A percentile compares a stretch with the other conserved stretches of the same genome.
These are phyloP conservation scores for Typha latifolia DNA, from an alignment of 176 grass and related monocot genomes.

Conservation along the genomic window DNA sequence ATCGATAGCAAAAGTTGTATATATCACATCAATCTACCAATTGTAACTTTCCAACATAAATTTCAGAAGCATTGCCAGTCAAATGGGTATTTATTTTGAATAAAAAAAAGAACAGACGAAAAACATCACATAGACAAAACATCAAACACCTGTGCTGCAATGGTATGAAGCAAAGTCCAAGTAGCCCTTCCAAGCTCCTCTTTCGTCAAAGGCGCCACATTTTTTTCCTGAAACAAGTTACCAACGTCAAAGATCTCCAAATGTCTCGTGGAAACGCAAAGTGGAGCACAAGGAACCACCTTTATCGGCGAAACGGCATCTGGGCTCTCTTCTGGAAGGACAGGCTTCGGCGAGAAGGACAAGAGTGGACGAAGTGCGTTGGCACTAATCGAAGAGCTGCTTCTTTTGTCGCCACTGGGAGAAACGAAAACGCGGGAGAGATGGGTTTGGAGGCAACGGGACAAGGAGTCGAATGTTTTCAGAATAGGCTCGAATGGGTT, in stretches of 20 bases:
- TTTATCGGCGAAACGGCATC: conserved; percentile 4
- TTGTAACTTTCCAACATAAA: too few species aligned
- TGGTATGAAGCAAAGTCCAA: conserved; percentile 87
- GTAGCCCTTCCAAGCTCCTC: conserved; percentile 77
- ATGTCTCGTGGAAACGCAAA: background rate
- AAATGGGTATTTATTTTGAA: background rate
- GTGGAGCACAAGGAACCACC: conserved; percentile 4
- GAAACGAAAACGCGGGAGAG: conserved; percentile 27
- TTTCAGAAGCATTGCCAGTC: too few species aligned
- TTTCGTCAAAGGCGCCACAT: conserved; percentile 57
- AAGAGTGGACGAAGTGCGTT: conserved; percentile 3
- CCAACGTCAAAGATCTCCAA: conserved; percentile 6
- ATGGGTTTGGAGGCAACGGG: conserved; percentile 27
- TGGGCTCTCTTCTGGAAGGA: background rate
- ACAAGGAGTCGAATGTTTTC: conserved; percentile 21
- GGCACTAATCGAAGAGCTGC: background rate
- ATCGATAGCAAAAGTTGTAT: too few species aligned
- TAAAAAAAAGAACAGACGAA: conserved; percentile 7
- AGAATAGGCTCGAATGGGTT: conserved; percentile 22
- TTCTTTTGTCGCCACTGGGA: conserved; percentile 11
- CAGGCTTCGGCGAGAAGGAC: conserved; percentile 9
- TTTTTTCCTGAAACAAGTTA: conserved; percentile 45
- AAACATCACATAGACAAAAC: conserved; percentile 28
- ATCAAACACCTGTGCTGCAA: conserved; percentile 75
- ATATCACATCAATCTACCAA: too few species aligned